Evolutionary conservation across 805 yeast species (phyloP), one percentile per base, ranked within the genome.

Genomic region (Saccharomycopsis olivae): DNA sequence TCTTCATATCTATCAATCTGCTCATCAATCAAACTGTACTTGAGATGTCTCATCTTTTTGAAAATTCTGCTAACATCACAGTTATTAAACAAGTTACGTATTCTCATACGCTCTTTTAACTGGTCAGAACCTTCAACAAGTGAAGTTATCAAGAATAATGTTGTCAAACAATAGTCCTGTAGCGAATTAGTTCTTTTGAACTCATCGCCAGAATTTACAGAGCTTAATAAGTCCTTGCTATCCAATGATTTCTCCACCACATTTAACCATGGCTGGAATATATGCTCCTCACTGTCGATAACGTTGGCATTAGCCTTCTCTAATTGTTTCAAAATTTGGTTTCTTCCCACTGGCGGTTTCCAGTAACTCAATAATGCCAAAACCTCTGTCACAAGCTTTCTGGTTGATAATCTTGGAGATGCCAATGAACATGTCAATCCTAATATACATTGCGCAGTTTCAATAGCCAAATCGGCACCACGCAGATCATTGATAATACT

Each of bases 1-100:
- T 71, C 75, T 39, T 64, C 68, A 55, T 74, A 86, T 41, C 69
- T 69, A n/a, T 67, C 62, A 35, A 85, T 72, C 52, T 83, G 80
- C 46, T 79, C 82, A 38, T 65, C 68, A 35, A 86, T 65, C 5
- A 67, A 66, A n/a, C 72, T 78, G 49, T 68, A 70, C 18, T 72
- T 65, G 42, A 85, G 60, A 1, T 58, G 58, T 35, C 68, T 68
- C 60, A 81, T 68, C 19, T 63, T 60, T 23, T 63, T 62, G 39
- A 80, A 67, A 14, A 82, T 59, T 10, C 35, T 33, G 4, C 27
- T 13, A 9, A 42, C 9, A 30, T 31, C 23, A 10, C 38, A 39
- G 18, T 31, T 33, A 9, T 35, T 29, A 19, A 45, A 36, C 13
- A 33, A 33, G 13, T 29, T 33, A 20, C 48, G 18, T 14, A 45